phyloP scores from a whole-genome alignment of 139 green algal species.

The Dunaliella sp. region DNA sequence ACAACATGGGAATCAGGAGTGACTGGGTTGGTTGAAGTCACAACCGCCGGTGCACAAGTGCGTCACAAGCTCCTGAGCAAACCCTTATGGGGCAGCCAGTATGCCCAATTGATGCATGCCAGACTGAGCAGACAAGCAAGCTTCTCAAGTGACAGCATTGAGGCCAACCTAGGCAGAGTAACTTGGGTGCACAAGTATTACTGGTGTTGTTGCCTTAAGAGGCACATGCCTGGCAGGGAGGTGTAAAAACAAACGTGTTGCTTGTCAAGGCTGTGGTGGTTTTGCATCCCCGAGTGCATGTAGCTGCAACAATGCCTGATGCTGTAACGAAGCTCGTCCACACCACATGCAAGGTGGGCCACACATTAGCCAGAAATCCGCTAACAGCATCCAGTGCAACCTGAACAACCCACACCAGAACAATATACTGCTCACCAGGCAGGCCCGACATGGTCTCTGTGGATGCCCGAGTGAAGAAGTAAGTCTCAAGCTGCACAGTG shows the following conservation, averaged over 20 bases:
- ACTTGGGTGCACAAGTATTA: neutral
- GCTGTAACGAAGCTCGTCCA: neutral
- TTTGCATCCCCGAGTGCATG: neutral
- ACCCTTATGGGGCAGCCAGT: no score
- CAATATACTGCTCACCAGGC: conserved; percentile 50
- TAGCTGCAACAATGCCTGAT: neutral
- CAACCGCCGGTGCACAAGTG: no score
- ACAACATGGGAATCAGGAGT: no score
- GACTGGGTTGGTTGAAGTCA: no score
- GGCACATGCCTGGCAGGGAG: neutral
- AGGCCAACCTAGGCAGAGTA: neutral
- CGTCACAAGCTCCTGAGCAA: no score
- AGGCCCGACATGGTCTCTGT: conserved; percentile 78
- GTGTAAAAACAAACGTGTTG: neutral
- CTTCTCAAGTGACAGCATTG: neutral
- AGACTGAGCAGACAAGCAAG: no score
- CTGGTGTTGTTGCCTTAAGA: neutral
- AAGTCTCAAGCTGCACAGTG: conserved; percentile 44
- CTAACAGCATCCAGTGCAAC: neutral
- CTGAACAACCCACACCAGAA: neutral
- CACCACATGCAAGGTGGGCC: no score
- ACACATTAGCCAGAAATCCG: neutral
- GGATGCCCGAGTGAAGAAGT: conserved; percentile 68
- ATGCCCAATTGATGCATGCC: no score
- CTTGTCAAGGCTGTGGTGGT: neutral